phyloP scores from a whole-genome alignment of 768 basidiomycete genomes.

The Auriculariales sp. region DNA sequence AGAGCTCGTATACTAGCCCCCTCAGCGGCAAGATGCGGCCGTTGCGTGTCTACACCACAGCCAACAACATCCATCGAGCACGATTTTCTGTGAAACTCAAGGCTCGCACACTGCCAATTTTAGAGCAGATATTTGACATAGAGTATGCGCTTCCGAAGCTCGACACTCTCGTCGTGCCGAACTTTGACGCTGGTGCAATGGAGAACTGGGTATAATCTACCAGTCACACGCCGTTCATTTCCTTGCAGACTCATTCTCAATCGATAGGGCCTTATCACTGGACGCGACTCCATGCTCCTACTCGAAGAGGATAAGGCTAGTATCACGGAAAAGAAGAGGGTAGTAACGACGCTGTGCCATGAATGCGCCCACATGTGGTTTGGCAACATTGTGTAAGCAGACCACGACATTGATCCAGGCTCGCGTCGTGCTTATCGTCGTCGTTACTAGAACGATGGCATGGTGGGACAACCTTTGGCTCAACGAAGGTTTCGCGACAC shows the following conservation, averaged over 20 bases:
- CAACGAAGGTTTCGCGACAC: conserved; percentile 69
- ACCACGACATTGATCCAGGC: too few species aligned
- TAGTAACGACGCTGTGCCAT: conserved; percentile 67
- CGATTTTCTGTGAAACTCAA: conserved; percentile 78
- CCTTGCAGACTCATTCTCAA: too few species aligned
- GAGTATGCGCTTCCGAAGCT: conserved; percentile 89
- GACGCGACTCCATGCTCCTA: conserved; percentile 67
- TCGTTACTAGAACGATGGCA: conserved; percentile 62
- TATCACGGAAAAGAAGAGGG: conserved; percentile 59
- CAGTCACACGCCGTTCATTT: too few species aligned
- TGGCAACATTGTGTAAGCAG: conserved; percentile 44
- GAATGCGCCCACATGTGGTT: conserved; percentile 60
- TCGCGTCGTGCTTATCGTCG: background rate
- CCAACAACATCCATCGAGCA: conserved; percentile 70
- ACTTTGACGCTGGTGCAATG: conserved; percentile 48
- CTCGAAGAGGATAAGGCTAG: conserved; percentile 65
- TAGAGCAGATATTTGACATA: conserved; percentile 85
- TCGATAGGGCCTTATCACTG: conserved; percentile 81
- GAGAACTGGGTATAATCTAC: conserved; percentile 80
- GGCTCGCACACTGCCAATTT: conserved; percentile 66
- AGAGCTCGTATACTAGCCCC: conserved; percentile 64
- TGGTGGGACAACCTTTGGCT: conserved; percentile 85
- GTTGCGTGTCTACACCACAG: conserved; percentile 75
- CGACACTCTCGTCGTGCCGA: conserved; percentile 45
- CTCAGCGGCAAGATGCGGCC: conserved; percentile 69